phyloP scores from a whole-genome alignment of 306 rosid genomes.

The Gastrolobium bilobum region DNA sequence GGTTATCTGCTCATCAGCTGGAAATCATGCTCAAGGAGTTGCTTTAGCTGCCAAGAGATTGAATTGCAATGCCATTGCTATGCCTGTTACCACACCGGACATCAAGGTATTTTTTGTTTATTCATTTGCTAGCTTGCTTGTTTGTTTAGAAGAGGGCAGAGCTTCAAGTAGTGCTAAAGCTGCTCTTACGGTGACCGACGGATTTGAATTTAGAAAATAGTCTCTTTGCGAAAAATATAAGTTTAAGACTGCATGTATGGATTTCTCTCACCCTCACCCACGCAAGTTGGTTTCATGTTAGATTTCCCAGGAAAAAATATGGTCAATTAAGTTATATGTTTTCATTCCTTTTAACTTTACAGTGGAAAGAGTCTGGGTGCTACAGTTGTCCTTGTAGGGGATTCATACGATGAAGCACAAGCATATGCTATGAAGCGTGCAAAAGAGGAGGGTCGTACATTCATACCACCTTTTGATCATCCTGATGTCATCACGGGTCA shows the following conservation, averaged over 20 bases:
- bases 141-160: neutral
- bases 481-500: conserved; percentile 95
- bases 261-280: too few relatives aligned
- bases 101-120: conserved; percentile 69
- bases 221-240: too few relatives aligned
- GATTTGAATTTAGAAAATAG: too few relatives aligned
- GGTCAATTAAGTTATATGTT: conserved; percentile 13
- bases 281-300: neutral
- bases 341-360: conserved; percentile 34
- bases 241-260: too few relatives aligned
- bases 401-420: conserved; percentile 95
- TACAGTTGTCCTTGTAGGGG: conserved; percentile 85
- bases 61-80: conserved; percentile 81
- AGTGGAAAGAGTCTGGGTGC: conserved; percentile 95
- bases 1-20: conserved; percentile 97
- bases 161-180: too few relatives aligned
- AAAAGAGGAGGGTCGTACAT: conserved; percentile 75
- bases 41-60: conserved; percentile 87
- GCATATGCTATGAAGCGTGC: conserved; percentile 83
- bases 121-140: conserved; percentile 14
- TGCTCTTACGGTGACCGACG: too few relatives aligned
- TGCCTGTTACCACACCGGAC: conserved; percentile 94
- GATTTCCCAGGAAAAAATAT: neutral
- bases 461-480: conserved; percentile 94
- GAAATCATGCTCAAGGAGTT: conserved; percentile 99